Percentiles rank a stretch among this genome's conserved stretches.
phyloP scores from a whole-genome alignment of 139 green algal genomes.

The Chlamydomonas asymmetrica region DNA sequence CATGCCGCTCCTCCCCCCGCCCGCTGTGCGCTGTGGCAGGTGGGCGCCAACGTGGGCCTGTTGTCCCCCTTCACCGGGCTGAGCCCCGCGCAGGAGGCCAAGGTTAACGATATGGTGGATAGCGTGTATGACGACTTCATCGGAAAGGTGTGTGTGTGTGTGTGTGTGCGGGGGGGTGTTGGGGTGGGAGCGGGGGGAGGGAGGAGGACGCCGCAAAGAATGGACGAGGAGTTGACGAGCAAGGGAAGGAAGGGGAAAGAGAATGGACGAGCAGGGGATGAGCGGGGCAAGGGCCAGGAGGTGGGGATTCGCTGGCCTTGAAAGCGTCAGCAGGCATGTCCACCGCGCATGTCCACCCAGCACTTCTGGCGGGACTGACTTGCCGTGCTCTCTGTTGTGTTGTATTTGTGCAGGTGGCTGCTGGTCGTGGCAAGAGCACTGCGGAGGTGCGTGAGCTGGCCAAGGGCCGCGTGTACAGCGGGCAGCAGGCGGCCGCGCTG shows the following conservation, averaged over 20 bases:
- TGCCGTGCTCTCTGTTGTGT: too few species aligned
- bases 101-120: constrained; percentile 36
- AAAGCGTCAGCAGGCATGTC: too few species aligned
- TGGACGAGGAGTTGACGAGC: too few species aligned
- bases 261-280: too few species aligned
- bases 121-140: constrained; percentile 85
- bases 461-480: constrained; percentile 89
- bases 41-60: constrained; percentile 48
- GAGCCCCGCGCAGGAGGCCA: constrained; percentile 18
- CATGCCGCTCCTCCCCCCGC: neutral
- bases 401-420: constrained; percentile 59
- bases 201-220: too few species aligned
- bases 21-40: neutral
- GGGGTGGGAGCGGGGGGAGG: too few species aligned
- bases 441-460: constrained; percentile 47
- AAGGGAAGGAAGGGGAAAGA: too few species aligned
- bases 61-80: constrained; percentile 34
- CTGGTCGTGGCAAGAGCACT: constrained; percentile 26
- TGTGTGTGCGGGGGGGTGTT: too few species aligned
- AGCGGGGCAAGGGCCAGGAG: too few species aligned
- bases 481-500: constrained; percentile 58
- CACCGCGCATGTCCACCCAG: too few species aligned
- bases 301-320: too few species aligned
- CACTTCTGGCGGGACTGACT: too few species aligned
- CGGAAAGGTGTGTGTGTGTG: constrained; percentile 33